Evolutionary conservation across 192 early-diverging fungal genomes (phyloP).

Genomic region (Entophlyctis helioformis): DNA sequence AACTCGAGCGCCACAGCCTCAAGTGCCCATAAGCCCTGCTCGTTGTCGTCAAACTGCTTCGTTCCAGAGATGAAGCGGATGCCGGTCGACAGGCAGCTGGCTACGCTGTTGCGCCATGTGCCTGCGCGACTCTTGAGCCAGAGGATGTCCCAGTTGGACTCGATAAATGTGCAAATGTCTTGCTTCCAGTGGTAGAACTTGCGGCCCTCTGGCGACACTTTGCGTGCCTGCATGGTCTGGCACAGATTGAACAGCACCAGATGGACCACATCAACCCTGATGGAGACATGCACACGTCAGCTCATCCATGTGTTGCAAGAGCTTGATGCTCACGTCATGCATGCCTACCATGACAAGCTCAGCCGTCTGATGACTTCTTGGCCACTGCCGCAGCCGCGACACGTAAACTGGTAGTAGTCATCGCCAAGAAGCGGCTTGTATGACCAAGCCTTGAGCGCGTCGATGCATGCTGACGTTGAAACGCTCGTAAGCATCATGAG

Average conservation of each 20-base stretch:
- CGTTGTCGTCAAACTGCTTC: slow-evolving; percentile 10
- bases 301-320: neutral
- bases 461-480: slow-evolving; percentile 52
- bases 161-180: slow-evolving; percentile 55
- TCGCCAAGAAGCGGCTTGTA: slow-evolving; percentile 49
- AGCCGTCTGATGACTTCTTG: slow-evolving; percentile 44
- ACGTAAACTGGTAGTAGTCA: slow-evolving; percentile 56
- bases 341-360: slow-evolving; percentile 35
- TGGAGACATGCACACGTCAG: too few species aligned
- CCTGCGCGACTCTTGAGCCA: slow-evolving; percentile 48
- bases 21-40: slow-evolving; percentile 12
- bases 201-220: slow-evolving; percentile 7
- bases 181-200: slow-evolving; percentile 28
- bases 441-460: slow-evolving; percentile 35
- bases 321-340: too few species aligned
- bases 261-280: slow-evolving; percentile 51
- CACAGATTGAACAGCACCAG: slow-evolving; percentile 54
- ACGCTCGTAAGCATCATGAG: too few species aligned
- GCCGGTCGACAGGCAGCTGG: slow-evolving; percentile 41
- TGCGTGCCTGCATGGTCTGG: slow-evolving; percentile 22
- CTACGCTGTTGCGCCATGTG: slow-evolving; percentile 55
- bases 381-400: slow-evolving; percentile 39
- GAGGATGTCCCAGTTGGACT: slow-evolving; percentile 52
- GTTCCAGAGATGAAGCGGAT: slow-evolving; percentile 20
- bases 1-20: slow-evolving; percentile 1